Base-by-base conservation (phyloP, 192 early-diverging fungal genomes). In the Glomus cerebriforme region DNA sequence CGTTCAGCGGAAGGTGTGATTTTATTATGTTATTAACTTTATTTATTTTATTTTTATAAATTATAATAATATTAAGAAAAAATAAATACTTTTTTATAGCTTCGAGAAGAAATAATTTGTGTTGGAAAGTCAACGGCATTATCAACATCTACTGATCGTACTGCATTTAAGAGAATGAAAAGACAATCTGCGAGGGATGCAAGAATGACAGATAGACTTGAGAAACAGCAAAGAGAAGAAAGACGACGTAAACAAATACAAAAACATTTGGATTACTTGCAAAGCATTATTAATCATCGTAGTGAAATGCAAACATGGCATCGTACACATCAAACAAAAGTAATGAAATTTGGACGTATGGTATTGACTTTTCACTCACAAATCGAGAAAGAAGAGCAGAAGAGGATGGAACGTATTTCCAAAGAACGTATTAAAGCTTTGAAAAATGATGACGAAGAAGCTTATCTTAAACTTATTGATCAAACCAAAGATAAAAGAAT, bases 361-460 rank as follows among this genome's bases (percentile, higher is more conserved):
- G 92, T 98, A 34, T 66, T 92, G 62, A 86, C 91, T 39, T 91
- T 92, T 86, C 97, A 98, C 80, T 80, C 85, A 24, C 89, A 92
- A 59, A 90, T 95, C 65, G 94, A 96, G 80, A 96, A 96, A 83
- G 98, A 99, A 81, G 98, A 99, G 81, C 92, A 94, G 82, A 94
- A 95, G 86, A 93, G 95, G 66, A 85, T 88, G 29, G 92, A 95
- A 82, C 89, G 93, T 60, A 83, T 96, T 19, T 91, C 93, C 6
- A 92, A 95, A 83, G 98, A 99, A 87, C 96, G 98, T 95, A 87
- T 99, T 34, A 90, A 93, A 79, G 98, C 98, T 31, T 90, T 99
- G 79, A 96, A 95, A 88, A 95, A 92, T 65, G 96, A 98, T 87
- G 96, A 99, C 85, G 98, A 99, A 83, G 97, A 96, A 76, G 96